Base-by-base conservation (phyloP, 2,329 filamentous ascomycete genomes). In the Trichoderma hamatum region DNA sequence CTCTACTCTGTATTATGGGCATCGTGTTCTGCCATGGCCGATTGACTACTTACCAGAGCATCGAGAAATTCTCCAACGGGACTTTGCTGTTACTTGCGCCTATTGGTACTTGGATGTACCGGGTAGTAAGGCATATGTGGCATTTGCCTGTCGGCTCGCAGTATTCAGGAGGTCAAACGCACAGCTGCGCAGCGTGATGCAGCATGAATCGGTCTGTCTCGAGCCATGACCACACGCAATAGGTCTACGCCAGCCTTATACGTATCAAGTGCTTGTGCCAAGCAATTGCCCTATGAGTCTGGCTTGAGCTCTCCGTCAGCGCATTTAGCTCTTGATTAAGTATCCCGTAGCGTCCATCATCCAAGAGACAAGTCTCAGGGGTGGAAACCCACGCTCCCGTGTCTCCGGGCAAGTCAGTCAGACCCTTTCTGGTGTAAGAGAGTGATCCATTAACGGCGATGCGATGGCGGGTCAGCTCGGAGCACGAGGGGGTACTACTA, bases 371-470 rank as follows among this genome's bases (percentile, higher is more conserved):
- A 39, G 32, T 59, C 36, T 36, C 39, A 39, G 46, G 63, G 63
- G 49, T 54, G 54, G 56, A 51, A 61, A 34, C 63, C 68, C 55
- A 63, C 61, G 68, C 54, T 67, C 68, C 68, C 68, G 68, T 46
- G 54, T 69, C 55, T 67, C 63, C 62, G 62, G 51, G 16, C 39
- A 66, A 54, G 68, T 9, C 39, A 43, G 39, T 51, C 68, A 69
- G 63, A 61, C 54, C 28, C 55, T 62, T 67, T 51, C 30, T 58
- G 51, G 39, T 55, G 10, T 61, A 55, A 64, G 30, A 56, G 67
- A 60, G 14, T 49, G 46, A 24, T 43, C 39, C 39, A 43, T 30
- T 11, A 52, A 46, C 64, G 56, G 55, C 54, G 55, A 32, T 60
- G 55, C 54, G 55, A 32, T 60, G 54, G 64, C 55, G 55, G 64